These are phyloP conservation scores for Quercus lobata DNA, from an alignment of 331 rosid genomes.

Conservation along the genomic window DNA sequence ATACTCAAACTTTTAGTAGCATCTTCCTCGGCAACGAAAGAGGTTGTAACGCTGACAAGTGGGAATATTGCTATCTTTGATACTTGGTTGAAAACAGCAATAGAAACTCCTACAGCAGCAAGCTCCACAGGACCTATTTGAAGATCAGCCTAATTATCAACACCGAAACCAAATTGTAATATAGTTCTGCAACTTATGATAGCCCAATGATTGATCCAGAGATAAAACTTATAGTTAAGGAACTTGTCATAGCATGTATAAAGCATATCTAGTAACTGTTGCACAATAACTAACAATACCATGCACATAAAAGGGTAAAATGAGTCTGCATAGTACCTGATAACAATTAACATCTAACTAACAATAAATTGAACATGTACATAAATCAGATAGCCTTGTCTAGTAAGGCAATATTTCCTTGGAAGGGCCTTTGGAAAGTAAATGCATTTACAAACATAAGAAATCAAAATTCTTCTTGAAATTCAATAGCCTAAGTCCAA, in stretches of 20 bases:
- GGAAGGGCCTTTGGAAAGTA: too few relatives aligned
- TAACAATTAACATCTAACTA: background rate
- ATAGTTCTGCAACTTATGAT: background rate
- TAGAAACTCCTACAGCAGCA: conserved; percentile 90
- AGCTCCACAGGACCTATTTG: conserved; percentile 74
- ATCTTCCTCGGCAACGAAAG: conserved; percentile 91
- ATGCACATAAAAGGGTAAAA: background rate
- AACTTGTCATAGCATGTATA: background rate
- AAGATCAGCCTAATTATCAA: conserved; percentile 3
- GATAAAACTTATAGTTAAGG: background rate
- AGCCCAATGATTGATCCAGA: background rate
- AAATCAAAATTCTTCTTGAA: too few relatives aligned
- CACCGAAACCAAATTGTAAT: background rate
- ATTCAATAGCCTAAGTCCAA: too few relatives aligned
- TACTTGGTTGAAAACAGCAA: conserved; percentile 82
- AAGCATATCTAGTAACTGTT: background rate
- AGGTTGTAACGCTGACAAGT: conserved; percentile 76
- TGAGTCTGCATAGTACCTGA: background rate
- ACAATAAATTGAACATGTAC: background rate
- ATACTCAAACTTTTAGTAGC: conserved; percentile 26
- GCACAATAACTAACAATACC: background rate
- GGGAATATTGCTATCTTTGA: conserved; percentile 84
- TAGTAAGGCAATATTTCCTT: background rate
- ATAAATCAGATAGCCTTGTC: background rate
- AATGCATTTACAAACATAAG: too few relatives aligned